Evolutionary conservation across 495 filamentous ascomycete species (phyloP).

Genomic region (Xylaria longipes): DNA sequence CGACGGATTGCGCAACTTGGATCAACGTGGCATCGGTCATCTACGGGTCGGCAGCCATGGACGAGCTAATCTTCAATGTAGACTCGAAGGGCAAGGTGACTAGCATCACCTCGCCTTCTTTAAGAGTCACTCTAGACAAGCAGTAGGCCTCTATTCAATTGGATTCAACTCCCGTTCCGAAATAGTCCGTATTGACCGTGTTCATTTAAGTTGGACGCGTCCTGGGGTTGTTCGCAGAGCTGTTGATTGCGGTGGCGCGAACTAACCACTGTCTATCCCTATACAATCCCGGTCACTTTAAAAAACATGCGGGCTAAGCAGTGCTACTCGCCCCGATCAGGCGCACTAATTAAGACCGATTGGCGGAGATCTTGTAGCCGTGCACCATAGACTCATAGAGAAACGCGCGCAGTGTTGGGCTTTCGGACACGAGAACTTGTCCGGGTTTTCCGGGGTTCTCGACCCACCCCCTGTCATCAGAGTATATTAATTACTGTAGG

Average conservation of each 20-base stretch:
- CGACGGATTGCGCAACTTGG: slow-evolving; percentile 42
- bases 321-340: not conserved
- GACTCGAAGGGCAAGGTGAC: slow-evolving; percentile 34
- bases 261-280: not conserved
- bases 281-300: not conserved
- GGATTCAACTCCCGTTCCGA: not conserved
- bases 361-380: not conserved
- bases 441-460: slow-evolving; percentile 11
- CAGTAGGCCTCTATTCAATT: slow-evolving; percentile 9
- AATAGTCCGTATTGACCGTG: not conserved
- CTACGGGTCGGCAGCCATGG: slow-evolving; percentile 38
- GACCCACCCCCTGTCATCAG: not conserved
- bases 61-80: slow-evolving; percentile 41
- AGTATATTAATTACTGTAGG: no score
- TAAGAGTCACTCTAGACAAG: slow-evolving; percentile 37
- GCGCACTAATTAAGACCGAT: not conserved
- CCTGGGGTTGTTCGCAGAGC: not conserved
- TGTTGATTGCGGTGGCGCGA: not conserved
- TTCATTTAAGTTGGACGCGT: not conserved
- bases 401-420: not conserved
- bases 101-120: slow-evolving; percentile 38
- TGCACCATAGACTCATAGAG: no score
- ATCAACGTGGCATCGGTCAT: slow-evolving; percentile 37
- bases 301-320: not conserved
- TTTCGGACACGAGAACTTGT: slow-evolving; percentile 21